phyloP scores from a whole-genome alignment of 164 flowering plant species.

The Berberis thunbergii region DNA sequence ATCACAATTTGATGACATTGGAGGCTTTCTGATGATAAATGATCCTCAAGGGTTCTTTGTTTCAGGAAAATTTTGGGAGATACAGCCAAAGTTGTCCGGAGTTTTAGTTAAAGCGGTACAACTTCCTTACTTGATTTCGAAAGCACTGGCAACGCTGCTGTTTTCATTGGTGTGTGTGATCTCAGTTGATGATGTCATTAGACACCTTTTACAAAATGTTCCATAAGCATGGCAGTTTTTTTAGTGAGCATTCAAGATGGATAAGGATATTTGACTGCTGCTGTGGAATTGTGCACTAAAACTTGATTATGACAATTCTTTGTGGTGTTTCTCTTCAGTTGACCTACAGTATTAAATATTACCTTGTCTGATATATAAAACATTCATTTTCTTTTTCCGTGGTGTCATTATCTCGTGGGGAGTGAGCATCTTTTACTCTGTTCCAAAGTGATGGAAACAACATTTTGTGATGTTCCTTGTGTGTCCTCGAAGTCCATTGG shows the following conservation, averaged over 20 bases:
- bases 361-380: too few relatives aligned
- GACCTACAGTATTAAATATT: not conserved
- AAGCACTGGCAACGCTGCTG: not conserved
- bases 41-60: not conserved
- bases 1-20: not conserved
- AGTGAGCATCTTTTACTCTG: too few relatives aligned
- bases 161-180: not conserved
- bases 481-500: too few relatives aligned
- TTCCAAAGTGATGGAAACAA: too few relatives aligned
- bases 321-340: not conserved
- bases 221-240: not conserved
- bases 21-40: not conserved
- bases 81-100: constrained; percentile 4
- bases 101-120: constrained; percentile 12
- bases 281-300: not conserved
- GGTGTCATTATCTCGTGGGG: too few relatives aligned
- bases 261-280: not conserved
- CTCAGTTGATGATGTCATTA: not conserved
- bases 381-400: too few relatives aligned
- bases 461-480: too few relatives aligned
- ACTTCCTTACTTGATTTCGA: constrained; percentile 1
- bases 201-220: not conserved
- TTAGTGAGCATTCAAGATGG: not conserved
- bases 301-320: not conserved
- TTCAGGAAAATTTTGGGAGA: constrained; percentile 5